Evolutionary conservation across 495 filamentous ascomycete genomes (phyloP).

Genomic region (Staphylotrichum longicolle): DNA sequence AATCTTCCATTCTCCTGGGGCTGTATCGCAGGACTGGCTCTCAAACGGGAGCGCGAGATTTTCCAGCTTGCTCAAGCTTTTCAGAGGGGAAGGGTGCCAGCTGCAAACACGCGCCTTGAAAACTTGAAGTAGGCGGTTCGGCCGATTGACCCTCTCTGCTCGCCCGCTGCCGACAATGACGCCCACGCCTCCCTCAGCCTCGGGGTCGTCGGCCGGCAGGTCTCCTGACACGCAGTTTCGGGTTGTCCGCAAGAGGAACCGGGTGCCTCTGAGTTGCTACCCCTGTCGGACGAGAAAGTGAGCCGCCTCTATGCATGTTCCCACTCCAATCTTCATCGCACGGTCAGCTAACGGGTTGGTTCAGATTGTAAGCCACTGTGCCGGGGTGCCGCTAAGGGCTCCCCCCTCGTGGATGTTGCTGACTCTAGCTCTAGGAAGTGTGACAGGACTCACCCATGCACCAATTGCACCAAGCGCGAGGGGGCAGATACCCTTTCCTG

Average conservation of each 20-base stretch:
- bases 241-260: constrained; percentile 89
- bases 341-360: constrained; percentile 25
- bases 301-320: constrained; percentile 35
- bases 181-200: constrained; percentile 87
- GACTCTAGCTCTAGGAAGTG: constrained; percentile 60
- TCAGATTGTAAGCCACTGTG: constrained; percentile 34
- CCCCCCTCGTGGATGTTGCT: neutral
- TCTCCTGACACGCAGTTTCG: constrained; percentile 87
- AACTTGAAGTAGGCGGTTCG: neutral
- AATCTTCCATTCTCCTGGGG: too few relatives aligned
- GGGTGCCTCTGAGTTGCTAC: constrained; percentile 90
- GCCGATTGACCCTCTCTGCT: neutral
- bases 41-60: too few relatives aligned
- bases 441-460: constrained; percentile 87
- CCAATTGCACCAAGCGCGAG: constrained; percentile 86
- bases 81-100: too few relatives aligned
- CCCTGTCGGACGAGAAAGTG: constrained; percentile 95
- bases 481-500: constrained; percentile 75
- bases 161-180: constrained; percentile 55
- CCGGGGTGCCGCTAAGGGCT: neutral
- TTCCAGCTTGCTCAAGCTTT: too few relatives aligned
- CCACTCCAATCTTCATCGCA: constrained; percentile 9
- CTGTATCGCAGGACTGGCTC: too few relatives aligned
- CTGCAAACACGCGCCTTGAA: too few relatives aligned
- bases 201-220: constrained; percentile 66